phyloP scores from a whole-genome alignment of 2,329 filamentous ascomycete genomes.

The Penicillium sp. region DNA sequence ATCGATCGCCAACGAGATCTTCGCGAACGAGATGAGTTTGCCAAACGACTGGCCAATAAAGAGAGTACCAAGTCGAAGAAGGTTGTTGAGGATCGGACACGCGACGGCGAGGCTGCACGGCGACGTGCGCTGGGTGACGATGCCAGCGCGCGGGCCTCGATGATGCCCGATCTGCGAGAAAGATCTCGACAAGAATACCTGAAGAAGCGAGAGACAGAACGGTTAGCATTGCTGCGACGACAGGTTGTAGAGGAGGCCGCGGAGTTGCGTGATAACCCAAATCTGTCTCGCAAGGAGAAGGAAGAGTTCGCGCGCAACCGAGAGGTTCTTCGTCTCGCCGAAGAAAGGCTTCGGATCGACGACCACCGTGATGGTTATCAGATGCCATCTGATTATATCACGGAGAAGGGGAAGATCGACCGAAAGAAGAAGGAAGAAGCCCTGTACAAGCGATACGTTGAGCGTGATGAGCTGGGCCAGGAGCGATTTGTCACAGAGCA shows the following conservation, averaged over 20 bases:
- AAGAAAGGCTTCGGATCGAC: constrained; percentile 83
- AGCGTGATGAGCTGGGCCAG: constrained; percentile 80
- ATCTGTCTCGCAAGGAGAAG: constrained; percentile 73
- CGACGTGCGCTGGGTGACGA: constrained; percentile 65
- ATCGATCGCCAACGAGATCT: constrained; percentile 63
- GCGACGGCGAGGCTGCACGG: constrained; percentile 58
- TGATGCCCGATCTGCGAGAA: constrained; percentile 76
- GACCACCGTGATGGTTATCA: constrained; percentile 89
- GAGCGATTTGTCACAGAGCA: constrained; percentile 91
- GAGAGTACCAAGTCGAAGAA: constrained; percentile 70
- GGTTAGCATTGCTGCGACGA: constrained; percentile 78
- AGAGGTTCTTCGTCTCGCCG: constrained; percentile 75
- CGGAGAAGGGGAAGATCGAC: constrained; percentile 86
- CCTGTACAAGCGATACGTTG: constrained; percentile 85
- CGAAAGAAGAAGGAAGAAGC: constrained; percentile 83
- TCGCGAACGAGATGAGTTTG: constrained; percentile 74
- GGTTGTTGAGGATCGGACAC: constrained; percentile 59
- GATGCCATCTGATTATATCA: constrained; percentile 93
- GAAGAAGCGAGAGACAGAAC: constrained; percentile 85
- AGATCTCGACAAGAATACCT: constrained; percentile 89
- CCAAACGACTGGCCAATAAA: constrained; percentile 70
- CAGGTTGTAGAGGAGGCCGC: constrained; percentile 87
- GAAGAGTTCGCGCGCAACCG: constrained; percentile 86
- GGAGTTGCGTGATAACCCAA: constrained; percentile 72
- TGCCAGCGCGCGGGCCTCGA: constrained; percentile 63